Percentiles rank a stretch among this genome's conserved stretches.
Conservation (phyloP, 148 eudicot species). For the Fagopyrum esculentum region DNA sequence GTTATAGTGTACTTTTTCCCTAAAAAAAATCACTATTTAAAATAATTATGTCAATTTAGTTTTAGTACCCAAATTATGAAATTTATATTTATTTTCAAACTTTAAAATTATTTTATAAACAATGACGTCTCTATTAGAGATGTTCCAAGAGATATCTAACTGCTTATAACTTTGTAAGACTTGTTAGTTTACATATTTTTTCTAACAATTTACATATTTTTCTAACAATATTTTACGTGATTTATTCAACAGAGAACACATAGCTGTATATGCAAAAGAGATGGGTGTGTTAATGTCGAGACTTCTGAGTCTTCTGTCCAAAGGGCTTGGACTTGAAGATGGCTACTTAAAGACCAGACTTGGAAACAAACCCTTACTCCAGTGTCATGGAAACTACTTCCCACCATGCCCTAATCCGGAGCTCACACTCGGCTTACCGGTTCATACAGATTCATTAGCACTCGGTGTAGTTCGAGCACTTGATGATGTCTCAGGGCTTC, state of each 20-base stretch:
- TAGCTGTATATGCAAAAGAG: conserved; percentile 22
- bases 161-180: no score
- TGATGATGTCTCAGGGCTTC: conserved; percentile 32
- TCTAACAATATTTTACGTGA: not conserved
- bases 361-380: conserved; percentile 19
- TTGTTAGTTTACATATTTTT: no score
- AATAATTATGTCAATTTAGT: no score
- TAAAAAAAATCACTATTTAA: no score
- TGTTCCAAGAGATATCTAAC: no score
- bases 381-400: conserved; percentile 35
- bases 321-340: conserved; percentile 23
- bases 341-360: conserved; percentile 11
- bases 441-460: conserved; percentile 45
- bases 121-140: no score
- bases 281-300: conserved; percentile 17
- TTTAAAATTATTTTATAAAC: no score
- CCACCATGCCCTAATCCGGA: conserved; percentile 50
- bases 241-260: not conserved
- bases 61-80: no score
- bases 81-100: no score
- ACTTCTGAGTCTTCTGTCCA: conserved; percentile 25
- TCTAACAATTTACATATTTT: no score
- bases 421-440: conserved; percentile 36
- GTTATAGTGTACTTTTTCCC: no score
- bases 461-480: conserved; percentile 35